Base-by-base conservation (phyloP, 2,329 filamentous ascomycete species). In the Arthrobotrys entomopaga region DNA sequence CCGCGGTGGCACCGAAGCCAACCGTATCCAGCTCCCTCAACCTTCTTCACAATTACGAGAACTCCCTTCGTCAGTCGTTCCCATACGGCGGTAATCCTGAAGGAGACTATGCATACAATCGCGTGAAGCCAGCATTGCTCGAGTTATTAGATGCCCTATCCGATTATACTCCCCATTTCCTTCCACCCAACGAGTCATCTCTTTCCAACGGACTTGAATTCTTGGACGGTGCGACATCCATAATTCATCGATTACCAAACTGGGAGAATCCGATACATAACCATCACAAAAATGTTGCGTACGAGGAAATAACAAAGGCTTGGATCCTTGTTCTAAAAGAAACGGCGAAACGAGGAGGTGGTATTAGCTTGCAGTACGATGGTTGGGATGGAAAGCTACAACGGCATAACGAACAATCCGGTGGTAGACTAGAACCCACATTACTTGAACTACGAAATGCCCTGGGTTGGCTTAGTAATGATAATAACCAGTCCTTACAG, bases 131-230 rank as follows among this genome's bases (percentile, higher is more conserved):
- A 77, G 88, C 90, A 42, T 85, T 98, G 16, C 84, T 88, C 24
- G 89, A 92, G 69, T 86, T 99, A 22, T 88, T 97, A 72, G 92
- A 97, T 71, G 93, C 95, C 49, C 86, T 99, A 50, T 90, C 90
- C 81, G 95, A 99, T 80, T 99, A 96, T 80, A 98, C 93, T 0
- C 92, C 93, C 2, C 93, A 98, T 81, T 99, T 96, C 79, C 88
- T 99, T 1, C 95, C 95, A 11, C 95, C 95, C 0, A 90, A 91
- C 79, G 95, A 99, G 83, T 85, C 87, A 1, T 93, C 97, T 80
- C 85, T 91, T n/a, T 89, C 89, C 29, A 86, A 90, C 13, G 97
- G 93, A 1, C 85, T 99, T 54, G 89, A 89, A 79, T 99, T 93
- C 80, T 87, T 99, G 22, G 92, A 99, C 77, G 90, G 90, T 52